Percentiles rank a stretch among this genome's conserved stretches.
Conservation (phyloP, 768 basidiomycete species). For the Termitomyces sp. region DNA sequence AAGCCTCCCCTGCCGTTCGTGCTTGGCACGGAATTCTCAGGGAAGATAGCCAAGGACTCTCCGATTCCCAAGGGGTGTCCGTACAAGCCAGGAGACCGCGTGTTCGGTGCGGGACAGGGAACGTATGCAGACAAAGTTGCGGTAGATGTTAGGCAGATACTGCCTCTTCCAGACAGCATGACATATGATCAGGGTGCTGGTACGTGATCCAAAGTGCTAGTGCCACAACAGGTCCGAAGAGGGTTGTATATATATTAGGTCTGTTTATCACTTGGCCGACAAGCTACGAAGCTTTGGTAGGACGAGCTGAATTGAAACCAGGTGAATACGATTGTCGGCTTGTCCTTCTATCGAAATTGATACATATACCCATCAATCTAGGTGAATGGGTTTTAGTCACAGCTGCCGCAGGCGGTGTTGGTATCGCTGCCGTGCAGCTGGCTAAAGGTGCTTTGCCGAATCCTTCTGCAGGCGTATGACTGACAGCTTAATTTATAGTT, state of each 20-base stretch:
- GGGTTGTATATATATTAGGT: conserved; percentile 49
- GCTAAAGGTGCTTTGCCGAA: conserved; percentile 71
- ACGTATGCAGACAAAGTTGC: conserved; percentile 76
- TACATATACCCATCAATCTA: conserved; percentile 22
- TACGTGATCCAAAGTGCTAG: conserved; percentile 23
- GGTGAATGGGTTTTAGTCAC: conserved; percentile 93
- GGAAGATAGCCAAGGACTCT: conserved; percentile 63
- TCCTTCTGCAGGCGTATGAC: neutral
- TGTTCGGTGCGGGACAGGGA: conserved; percentile 83
- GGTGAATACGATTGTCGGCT: conserved; percentile 38
- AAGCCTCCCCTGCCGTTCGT: conserved; percentile 85
- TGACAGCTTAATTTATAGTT: conserved; percentile 35
- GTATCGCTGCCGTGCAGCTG: conserved; percentile 87
- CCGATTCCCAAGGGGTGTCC: conserved; percentile 78
- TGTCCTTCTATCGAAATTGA: neutral
- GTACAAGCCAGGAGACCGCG: conserved; percentile 78
- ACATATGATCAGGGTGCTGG: conserved; percentile 86
- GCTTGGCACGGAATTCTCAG: conserved; percentile 84
- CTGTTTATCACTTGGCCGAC: conserved; percentile 91
- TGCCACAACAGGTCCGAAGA: neutral
- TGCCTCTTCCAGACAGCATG: conserved; percentile 72
- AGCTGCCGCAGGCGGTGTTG: conserved; percentile 95
- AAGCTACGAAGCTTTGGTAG: conserved; percentile 87
- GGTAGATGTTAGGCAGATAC: conserved; percentile 43
- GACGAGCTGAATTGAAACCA: conserved; percentile 73